Percentiles rank a stretch among this genome's conserved stretches.
Evolutionary conservation across 2,329 filamentous ascomycete genomes (phyloP).

Genomic region (Xylaria digitata): DNA sequence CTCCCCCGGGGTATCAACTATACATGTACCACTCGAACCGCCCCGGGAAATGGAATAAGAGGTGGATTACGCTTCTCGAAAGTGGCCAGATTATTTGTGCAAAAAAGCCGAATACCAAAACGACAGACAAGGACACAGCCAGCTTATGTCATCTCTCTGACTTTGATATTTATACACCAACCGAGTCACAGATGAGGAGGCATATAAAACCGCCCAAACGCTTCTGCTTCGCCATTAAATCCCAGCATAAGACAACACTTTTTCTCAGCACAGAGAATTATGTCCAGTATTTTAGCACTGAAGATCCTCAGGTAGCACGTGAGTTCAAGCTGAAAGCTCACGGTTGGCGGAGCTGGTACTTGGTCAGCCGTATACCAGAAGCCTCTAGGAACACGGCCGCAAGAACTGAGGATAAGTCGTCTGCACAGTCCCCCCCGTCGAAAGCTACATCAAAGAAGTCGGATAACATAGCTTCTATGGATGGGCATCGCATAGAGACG

Average conservation of each 20-base stretch:
- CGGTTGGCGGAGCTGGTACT: slow-evolving; percentile 90
- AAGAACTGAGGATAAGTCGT: slow-evolving; percentile 46
- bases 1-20: slow-evolving; percentile 74
- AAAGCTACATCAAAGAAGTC: slow-evolving; percentile 49
- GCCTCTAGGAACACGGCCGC: slow-evolving; percentile 49
- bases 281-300: slow-evolving; percentile 90
- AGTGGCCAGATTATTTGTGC: slow-evolving; percentile 79
- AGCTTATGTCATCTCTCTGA: slow-evolving; percentile 88
- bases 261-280: slow-evolving; percentile 87
- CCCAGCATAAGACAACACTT: slow-evolving; percentile 86
- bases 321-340: slow-evolving; percentile 79
- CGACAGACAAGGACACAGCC: slow-evolving; percentile 72
- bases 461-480: slow-evolving; percentile 48
- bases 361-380: slow-evolving; percentile 73
- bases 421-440: slow-evolving; percentile 48
- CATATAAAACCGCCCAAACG: slow-evolving; percentile 86
- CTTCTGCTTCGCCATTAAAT: slow-evolving; percentile 88
- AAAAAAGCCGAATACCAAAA: slow-evolving; percentile 73
- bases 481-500: slow-evolving; percentile 53
- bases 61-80: slow-evolving; percentile 77
- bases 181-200: slow-evolving; percentile 72
- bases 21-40: slow-evolving; percentile 84
- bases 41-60: slow-evolving; percentile 89
- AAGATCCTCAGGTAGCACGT: slow-evolving; percentile 74
- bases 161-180: slow-evolving; percentile 89